phyloP scores from a whole-genome alignment of 129 eudicot species.

The Mikania micrantha region DNA sequence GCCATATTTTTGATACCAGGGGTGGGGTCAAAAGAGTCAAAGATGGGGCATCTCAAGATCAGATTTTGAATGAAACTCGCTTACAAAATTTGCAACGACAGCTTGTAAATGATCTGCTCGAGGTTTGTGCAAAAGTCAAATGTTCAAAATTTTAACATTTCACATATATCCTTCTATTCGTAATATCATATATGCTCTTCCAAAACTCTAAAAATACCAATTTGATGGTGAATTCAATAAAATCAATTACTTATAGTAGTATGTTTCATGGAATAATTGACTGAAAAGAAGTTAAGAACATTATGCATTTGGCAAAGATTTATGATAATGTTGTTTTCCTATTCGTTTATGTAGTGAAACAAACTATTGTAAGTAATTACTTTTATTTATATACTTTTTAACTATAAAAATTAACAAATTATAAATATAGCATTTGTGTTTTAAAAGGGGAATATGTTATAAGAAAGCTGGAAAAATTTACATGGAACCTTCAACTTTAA shows the following conservation, averaged over 20 bases:
- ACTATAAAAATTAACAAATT: no score
- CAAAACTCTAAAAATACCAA: neutral
- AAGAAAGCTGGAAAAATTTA: neutral
- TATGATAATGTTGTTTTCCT: neutral
- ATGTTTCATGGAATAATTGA: neutral
- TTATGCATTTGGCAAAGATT: neutral
- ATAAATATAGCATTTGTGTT: no score
- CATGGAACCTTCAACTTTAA: neutral
- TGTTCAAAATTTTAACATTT: neutral
- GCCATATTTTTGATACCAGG: conserved; percentile 95
- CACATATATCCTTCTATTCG: neutral
- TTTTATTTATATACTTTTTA: neutral
- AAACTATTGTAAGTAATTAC: neutral
- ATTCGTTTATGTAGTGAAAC: neutral
- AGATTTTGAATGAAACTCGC: conserved; percentile 89
- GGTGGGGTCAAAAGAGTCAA: conserved; percentile 96
- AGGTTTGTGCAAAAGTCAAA: conserved; percentile 49
- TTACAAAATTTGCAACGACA: conserved; percentile 84
- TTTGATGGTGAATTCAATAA: neutral
- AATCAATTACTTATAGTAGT: neutral
- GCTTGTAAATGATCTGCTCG: conserved; percentile 81
- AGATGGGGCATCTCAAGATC: conserved; percentile 99
- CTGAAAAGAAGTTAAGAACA: neutral
- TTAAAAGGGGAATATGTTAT: neutral
- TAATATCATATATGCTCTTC: neutral